Percentiles rank a stretch among this genome's conserved stretches.
Conservation (phyloP, 257 asterid species). For the Cinchona pubescens region DNA sequence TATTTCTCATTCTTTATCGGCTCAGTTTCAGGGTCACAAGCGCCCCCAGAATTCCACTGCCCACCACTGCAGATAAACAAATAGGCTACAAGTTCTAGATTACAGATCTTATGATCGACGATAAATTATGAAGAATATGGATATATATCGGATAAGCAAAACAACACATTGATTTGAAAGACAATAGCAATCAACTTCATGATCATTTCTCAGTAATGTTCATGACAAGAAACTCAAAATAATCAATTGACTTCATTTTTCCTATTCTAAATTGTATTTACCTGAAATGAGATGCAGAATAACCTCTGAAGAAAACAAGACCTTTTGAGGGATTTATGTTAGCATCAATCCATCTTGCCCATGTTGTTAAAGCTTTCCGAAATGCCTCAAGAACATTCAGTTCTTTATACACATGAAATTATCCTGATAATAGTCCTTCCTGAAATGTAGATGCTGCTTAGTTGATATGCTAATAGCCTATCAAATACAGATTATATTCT, state of each 20-base stretch:
- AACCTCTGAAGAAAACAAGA: conserved; percentile 64
- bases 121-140: not conserved
- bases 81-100: not conserved
- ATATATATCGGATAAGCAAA: not conserved
- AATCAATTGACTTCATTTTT: not conserved
- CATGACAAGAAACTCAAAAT: not conserved
- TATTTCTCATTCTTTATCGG: conserved; percentile 52
- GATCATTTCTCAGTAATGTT: not conserved
- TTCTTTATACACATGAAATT: conserved; percentile 56
- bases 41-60: conserved; percentile 77
- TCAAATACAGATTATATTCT: not conserved
- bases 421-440: conserved; percentile 80
- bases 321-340: conserved; percentile 49
- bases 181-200: not conserved
- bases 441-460: conserved; percentile 24
- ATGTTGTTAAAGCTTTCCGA: conserved; percentile 59
- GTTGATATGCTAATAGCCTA: not conserved
- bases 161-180: not conserved
- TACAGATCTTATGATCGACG: not conserved
- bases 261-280: conserved; percentile 13
- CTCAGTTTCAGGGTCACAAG: conserved; percentile 52
- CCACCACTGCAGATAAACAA: conserved; percentile 50
- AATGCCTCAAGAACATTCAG: conserved; percentile 64
- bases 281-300: conserved; percentile 79
- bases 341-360: conserved; percentile 69